Conservation (phyloP, 2,329 filamentous ascomycete species). For the Metarhizium humberi region DNA sequence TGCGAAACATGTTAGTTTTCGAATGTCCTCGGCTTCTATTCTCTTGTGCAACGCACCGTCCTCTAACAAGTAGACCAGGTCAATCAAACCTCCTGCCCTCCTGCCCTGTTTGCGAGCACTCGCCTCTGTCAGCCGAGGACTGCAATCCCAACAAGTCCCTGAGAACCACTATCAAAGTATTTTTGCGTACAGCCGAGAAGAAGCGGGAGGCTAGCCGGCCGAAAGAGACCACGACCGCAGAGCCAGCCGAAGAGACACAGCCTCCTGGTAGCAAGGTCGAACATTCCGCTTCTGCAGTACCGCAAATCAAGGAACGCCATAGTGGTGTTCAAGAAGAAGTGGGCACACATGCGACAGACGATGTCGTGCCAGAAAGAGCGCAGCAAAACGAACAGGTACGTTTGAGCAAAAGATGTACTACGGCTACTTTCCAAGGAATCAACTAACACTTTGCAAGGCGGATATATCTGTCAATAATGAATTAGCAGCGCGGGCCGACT, state of each 20-base stretch:
- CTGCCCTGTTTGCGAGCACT: slow-evolving; percentile 90
- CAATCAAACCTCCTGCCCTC: slow-evolving; percentile 66
- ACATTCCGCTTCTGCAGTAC: background rate
- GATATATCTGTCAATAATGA: background rate
- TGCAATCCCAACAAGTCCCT: slow-evolving; percentile 85
- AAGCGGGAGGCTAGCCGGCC: slow-evolving; percentile 62
- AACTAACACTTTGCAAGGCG: background rate
- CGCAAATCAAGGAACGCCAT: background rate
- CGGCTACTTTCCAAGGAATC: background rate
- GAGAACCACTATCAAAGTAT: slow-evolving; percentile 87
- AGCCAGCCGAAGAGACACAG: slow-evolving; percentile 31
- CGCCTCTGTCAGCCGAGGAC: slow-evolving; percentile 73
- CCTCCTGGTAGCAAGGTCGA: slow-evolving; percentile 9
- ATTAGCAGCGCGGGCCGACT: background rate
- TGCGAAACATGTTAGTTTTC: slow-evolving; percentile 66
- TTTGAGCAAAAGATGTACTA: no score
- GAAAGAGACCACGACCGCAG: slow-evolving; percentile 35
- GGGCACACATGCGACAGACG: background rate
- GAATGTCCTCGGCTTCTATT: background rate
- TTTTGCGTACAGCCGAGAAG: slow-evolving; percentile 83
- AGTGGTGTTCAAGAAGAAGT: background rate
- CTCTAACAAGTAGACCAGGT: slow-evolving; percentile 36
- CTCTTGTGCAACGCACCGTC: background rate
- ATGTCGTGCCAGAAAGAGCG: background rate
- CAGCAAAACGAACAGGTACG: slow-evolving; percentile 2